A percentile compares a stretch with the other conserved stretches of the same genome.
Conservation (phyloP, 2,329 filamentous ascomycete genomes). For the Parastagonospora nodorum region DNA sequence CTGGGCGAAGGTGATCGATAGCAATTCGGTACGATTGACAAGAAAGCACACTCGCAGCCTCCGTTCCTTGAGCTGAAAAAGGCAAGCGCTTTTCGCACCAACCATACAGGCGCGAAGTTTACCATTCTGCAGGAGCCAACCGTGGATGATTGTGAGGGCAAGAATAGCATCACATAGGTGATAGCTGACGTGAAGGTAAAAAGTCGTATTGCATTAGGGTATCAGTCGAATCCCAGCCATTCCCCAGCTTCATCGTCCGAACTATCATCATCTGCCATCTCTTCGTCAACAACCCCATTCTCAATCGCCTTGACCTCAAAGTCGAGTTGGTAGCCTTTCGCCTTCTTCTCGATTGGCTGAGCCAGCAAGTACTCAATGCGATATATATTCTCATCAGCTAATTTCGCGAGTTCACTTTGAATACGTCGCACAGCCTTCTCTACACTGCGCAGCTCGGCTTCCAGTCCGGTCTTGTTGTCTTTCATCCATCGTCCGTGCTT, state of each 20-base stretch:
- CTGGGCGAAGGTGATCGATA: no score
- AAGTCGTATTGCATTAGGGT: conserved; percentile 1
- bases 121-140: no score
- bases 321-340: conserved; percentile 29
- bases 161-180: not conserved
- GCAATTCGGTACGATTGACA: no score
- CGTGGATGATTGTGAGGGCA: not conserved
- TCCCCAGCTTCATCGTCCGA: conserved; percentile 47
- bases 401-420: conserved; percentile 77
- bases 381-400: conserved; percentile 89
- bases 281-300: conserved; percentile 44
- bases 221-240: conserved; percentile 59
- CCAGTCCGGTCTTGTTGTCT: conserved; percentile 77
- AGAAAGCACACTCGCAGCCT: no score
- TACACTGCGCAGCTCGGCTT: conserved; percentile 82
- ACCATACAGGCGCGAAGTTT: no score
- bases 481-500: conserved; percentile 85
- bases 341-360: conserved; percentile 50
- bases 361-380: conserved; percentile 80
- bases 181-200: not conserved
- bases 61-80: no score
- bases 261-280: conserved; percentile 42
- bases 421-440: conserved; percentile 80
- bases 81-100: no score
- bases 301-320: conserved; percentile 39